Conservation (phyloP, 768 basidiomycete genomes). For the Mrakia hoshinonis region DNA sequence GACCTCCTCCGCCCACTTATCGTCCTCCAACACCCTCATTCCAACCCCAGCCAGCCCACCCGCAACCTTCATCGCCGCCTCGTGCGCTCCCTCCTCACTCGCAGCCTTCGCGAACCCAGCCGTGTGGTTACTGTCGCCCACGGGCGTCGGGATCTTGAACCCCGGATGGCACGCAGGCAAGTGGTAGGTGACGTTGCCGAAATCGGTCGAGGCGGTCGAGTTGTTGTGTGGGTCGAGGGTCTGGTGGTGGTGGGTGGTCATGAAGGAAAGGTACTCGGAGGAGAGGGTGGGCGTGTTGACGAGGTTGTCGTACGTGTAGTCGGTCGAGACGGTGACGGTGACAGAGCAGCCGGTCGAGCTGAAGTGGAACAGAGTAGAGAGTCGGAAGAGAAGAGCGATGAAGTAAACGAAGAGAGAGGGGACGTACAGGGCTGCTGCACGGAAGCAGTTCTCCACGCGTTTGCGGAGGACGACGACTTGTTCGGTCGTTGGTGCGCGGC, state of each 20-base stretch:
- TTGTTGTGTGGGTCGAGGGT: slow-evolving; percentile 4
- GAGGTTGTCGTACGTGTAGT: slow-evolving; percentile 20
- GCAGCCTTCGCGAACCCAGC: slow-evolving; percentile 11
- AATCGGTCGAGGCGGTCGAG: slow-evolving; percentile 15
- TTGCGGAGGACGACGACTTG: slow-evolving; percentile 1
- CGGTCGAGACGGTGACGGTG: not conserved
- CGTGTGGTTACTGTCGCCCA: slow-evolving; percentile 13
- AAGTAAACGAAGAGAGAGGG: not conserved
- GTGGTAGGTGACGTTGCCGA: slow-evolving; percentile 22
- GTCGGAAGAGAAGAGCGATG: not conserved
- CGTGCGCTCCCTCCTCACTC: not conserved
- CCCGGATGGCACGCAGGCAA: slow-evolving; percentile 13
- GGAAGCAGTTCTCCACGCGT: slow-evolving; percentile 12
- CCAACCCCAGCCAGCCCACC: slow-evolving; percentile 11
- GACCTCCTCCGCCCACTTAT: not conserved
- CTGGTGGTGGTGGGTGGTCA: not conserved
- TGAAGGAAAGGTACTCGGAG: slow-evolving; percentile 1
- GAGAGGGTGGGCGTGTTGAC: slow-evolving; percentile 10
- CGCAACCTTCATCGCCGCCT: slow-evolving; percentile 5
- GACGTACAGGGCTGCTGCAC: slow-evolving; percentile 12
- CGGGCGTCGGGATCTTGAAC: slow-evolving; percentile 16
- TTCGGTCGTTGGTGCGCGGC: slow-evolving; percentile 5
- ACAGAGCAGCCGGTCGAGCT: slow-evolving; percentile 20
- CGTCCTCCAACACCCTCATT: slow-evolving; percentile 5
- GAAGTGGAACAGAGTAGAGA: not conserved